phyloP scores from a whole-genome alignment of 805 yeast species.

The Nakazawaea ishiwadae region DNA sequence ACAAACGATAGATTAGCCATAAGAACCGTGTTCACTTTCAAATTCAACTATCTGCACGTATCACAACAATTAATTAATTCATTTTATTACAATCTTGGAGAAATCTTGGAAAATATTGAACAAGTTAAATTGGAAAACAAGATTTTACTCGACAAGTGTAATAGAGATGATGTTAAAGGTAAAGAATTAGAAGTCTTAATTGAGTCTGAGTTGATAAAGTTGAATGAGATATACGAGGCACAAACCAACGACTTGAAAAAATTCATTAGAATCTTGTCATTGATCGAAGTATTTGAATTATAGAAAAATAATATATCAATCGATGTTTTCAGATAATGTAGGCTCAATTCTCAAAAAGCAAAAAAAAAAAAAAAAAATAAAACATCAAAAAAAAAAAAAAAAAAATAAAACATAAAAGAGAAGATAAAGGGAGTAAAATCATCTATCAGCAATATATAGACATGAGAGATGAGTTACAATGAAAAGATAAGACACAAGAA shows the following conservation, averaged over 20 bases:
- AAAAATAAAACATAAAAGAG: too few species aligned
- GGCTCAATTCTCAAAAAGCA: too few species aligned
- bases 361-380: too few species aligned
- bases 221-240: constrained; percentile 53
- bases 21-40: constrained; percentile 79
- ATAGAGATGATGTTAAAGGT: constrained; percentile 87
- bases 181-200: constrained; percentile 68
- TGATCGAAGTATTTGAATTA: constrained; percentile 51
- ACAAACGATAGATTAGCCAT: constrained; percentile 89
- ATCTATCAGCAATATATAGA: not conserved
- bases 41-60: constrained; percentile 44
- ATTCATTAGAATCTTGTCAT: constrained; percentile 47
- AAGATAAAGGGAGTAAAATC: too few species aligned
- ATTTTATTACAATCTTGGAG: constrained; percentile 50
- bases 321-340: too few species aligned
- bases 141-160: constrained; percentile 71
- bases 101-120: constrained; percentile 44
- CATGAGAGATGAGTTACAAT: constrained; percentile 4
- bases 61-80: constrained; percentile 33
- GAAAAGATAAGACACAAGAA: constrained; percentile 22
- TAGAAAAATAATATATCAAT: too few species aligned
- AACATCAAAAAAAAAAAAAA: too few species aligned
- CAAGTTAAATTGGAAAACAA: constrained; percentile 53
- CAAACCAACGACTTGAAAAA: constrained; percentile 54
- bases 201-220: constrained; percentile 69